Evolutionary conservation across 2,329 filamentous ascomycete genomes (phyloP).

Genomic region (Stagonosporopsis vannaccii): DNA sequence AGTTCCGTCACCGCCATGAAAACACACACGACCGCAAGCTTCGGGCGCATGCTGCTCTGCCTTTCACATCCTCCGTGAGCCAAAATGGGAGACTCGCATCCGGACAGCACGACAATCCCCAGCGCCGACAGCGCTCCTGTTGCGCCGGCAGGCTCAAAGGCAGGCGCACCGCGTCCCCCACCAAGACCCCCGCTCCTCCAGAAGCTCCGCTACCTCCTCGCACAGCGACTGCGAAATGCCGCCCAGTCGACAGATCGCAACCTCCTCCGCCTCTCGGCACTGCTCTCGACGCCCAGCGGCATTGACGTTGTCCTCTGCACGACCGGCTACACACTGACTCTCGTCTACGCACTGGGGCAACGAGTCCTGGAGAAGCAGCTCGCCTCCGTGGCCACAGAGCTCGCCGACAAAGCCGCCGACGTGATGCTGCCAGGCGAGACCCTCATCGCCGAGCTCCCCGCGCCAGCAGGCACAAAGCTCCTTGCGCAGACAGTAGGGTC

Average conservation of each 20-base stretch:
- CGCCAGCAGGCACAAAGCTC: conserved; percentile 40
- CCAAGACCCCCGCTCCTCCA: conserved; percentile 15
- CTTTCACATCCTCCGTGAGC: background rate
- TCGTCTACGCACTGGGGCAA: conserved; percentile 51
- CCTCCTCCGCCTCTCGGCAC: conserved; percentile 43
- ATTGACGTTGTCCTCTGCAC: conserved; percentile 54
- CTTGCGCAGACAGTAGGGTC: conserved; percentile 43
- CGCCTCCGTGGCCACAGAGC: conserved; percentile 43
- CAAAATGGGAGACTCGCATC: conserved; percentile 28
- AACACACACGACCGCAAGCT: background rate
- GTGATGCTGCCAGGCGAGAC: conserved; percentile 53
- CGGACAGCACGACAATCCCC: conserved; percentile 33
- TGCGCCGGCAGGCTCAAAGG: conserved; percentile 16
- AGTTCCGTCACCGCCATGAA: conserved; percentile 9
- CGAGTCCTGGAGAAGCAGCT: conserved; percentile 48
- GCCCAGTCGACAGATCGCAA: conserved; percentile 39
- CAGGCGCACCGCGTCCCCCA: conserved; percentile 18
- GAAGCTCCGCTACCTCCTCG: conserved; percentile 26
- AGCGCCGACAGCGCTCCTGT: conserved; percentile 19
- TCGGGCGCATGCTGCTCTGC: background rate
- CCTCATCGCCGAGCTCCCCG: conserved; percentile 48
- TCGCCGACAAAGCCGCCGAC: conserved; percentile 48
- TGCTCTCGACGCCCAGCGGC: conserved; percentile 51
- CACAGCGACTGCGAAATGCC: conserved; percentile 28
- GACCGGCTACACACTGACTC: conserved; percentile 53